Conservation (phyloP, 371 early-diverging fungal genomes). For the Thermomucor indicae-seudaticae region DNA sequence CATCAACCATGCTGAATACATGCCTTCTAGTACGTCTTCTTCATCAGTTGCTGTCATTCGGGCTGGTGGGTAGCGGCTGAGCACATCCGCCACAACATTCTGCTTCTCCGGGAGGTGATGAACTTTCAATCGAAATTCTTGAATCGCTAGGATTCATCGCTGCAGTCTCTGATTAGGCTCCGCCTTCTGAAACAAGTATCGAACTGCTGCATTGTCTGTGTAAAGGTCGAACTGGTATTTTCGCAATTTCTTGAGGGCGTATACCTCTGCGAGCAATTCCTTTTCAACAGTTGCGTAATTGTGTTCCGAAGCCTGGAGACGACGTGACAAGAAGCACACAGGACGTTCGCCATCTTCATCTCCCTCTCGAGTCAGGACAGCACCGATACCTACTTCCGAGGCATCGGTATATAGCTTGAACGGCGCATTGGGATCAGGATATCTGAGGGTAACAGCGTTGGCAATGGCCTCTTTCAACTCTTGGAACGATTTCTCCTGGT, state of each 20-base stretch:
- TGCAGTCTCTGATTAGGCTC: constrained; percentile 2
- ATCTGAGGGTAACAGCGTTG: not conserved
- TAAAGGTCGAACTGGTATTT: not conserved
- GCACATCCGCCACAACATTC: constrained; percentile 6
- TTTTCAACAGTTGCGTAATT: constrained; percentile 1
- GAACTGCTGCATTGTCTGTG: constrained; percentile 1
- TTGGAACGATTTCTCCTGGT: not conserved
- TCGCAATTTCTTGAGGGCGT: not conserved
- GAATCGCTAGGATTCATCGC: constrained; percentile 6
- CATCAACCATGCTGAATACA: not conserved
- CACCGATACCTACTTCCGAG: constrained; percentile 2
- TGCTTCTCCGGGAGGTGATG: constrained; percentile 4
- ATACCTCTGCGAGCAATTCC: constrained; percentile 1
- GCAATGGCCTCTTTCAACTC: not conserved
- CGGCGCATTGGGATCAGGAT: not conserved
- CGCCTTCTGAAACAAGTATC: not conserved
- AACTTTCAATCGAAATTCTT: constrained; percentile 7
- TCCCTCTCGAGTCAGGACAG: not conserved
- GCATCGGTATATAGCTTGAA: constrained; percentile 5
- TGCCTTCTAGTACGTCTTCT: not conserved
- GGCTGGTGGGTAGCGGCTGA: constrained; percentile 6
- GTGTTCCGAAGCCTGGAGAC: constrained; percentile 1
- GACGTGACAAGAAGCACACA: constrained; percentile 4
- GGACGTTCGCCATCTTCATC: not conserved
- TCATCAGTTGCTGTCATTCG: not conserved